Percentiles rank a stretch among this genome's conserved stretches.
phyloP scores from a whole-genome alignment of 2,329 filamentous ascomycete species.

The Talaromyces sp. region DNA sequence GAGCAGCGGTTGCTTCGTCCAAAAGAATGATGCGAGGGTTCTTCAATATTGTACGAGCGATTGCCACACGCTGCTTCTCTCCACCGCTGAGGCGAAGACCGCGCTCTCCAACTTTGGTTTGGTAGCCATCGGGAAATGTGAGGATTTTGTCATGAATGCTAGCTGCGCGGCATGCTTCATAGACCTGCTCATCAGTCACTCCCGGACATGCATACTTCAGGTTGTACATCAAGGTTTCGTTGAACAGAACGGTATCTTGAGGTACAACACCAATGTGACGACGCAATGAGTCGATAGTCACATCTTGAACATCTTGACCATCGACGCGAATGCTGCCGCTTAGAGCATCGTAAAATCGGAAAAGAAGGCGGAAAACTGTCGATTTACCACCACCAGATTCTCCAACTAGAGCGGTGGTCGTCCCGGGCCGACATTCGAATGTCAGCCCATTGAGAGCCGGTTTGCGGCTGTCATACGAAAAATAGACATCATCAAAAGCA shows the following conservation, averaged over 20 bases:
- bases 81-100: constrained; percentile 83
- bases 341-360: constrained; percentile 89
- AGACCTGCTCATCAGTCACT: constrained; percentile 77
- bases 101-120: constrained; percentile 87
- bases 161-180: constrained; percentile 76
- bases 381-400: constrained; percentile 97
- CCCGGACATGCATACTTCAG: constrained; percentile 80
- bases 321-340: constrained; percentile 81
- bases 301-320: constrained; percentile 74
- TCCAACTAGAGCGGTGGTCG: constrained; percentile 91
- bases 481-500: constrained; percentile 81
- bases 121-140: constrained; percentile 80
- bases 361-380: constrained; percentile 90
- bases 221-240: constrained; percentile 93
- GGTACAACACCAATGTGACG: constrained; percentile 92
- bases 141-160: constrained; percentile 92
- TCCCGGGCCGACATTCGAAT: constrained; percentile 84
- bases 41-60: constrained; percentile 89
- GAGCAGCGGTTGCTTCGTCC: constrained; percentile 86
- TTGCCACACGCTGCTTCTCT: constrained; percentile 90
- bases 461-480: constrained; percentile 83
- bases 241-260: constrained; percentile 93
- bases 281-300: constrained; percentile 92
- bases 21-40: constrained; percentile 87
- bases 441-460: constrained; percentile 78